These are phyloP conservation scores for Epichloe typhina DNA, from an alignment of 2,329 filamentous ascomycete species.

Conservation along the genomic window DNA sequence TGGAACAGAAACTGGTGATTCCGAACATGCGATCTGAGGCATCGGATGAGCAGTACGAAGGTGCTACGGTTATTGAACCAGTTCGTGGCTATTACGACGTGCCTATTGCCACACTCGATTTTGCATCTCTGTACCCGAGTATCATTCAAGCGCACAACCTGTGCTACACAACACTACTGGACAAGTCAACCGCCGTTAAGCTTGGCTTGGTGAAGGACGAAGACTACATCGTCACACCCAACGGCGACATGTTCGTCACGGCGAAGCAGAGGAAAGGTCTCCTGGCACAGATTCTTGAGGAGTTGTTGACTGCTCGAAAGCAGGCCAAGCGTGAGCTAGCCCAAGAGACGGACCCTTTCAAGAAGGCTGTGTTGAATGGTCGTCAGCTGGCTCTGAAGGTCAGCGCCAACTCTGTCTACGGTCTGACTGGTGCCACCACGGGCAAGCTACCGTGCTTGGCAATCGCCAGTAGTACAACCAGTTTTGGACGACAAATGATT, in stretches of 20 bases:
- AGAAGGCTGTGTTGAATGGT: slow-evolving; percentile 94
- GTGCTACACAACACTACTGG: slow-evolving; percentile 85
- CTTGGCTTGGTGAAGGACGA: slow-evolving; percentile 71
- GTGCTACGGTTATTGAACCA: slow-evolving; percentile 95
- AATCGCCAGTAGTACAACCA: slow-evolving; percentile 93
- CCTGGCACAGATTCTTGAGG: slow-evolving; percentile 88
- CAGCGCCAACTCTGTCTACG: slow-evolving; percentile 96
- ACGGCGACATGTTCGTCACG: slow-evolving; percentile 87
- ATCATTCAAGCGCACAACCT: slow-evolving; percentile 99
- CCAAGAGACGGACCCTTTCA: slow-evolving; percentile 86
- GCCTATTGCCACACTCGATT: slow-evolving; percentile 93
- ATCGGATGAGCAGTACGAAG: slow-evolving; percentile 85
- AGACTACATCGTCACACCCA: slow-evolving; percentile 93
- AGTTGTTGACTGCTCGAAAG: slow-evolving; percentile 83
- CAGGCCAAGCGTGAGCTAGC: slow-evolving; percentile 84
- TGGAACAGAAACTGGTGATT: slow-evolving; percentile 87
- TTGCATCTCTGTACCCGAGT: slow-evolving; percentile 93
- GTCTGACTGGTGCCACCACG: slow-evolving; percentile 87
- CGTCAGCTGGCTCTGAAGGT: slow-evolving; percentile 91
- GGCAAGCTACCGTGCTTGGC: slow-evolving; percentile 90
- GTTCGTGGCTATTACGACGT: slow-evolving; percentile 88
- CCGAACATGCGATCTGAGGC: slow-evolving; percentile 65
- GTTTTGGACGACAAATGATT: slow-evolving; percentile 97
- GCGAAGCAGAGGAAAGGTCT: slow-evolving; percentile 80
- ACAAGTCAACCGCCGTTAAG: slow-evolving; percentile 59